Evolutionary conservation across 1,139 yeast genomes (phyloP), one percentile per base, ranked within the genome.

Genomic region (Kurtzmaniella quercitrusa): DNA sequence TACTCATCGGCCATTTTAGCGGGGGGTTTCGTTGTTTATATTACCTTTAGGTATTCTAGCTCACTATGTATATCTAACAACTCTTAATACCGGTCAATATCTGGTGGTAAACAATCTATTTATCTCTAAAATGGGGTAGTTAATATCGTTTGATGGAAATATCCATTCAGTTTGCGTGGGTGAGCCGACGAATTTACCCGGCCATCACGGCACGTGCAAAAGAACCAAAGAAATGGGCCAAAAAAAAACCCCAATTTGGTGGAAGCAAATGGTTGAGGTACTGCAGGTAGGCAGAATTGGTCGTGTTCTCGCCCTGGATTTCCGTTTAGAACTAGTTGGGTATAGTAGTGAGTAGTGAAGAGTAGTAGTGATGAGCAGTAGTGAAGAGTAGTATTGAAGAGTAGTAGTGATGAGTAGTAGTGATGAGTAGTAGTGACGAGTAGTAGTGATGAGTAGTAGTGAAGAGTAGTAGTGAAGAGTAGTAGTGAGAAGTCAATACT

Each of bases 1-100:
- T 39, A 39, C 41, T 31, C 33, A 14, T 39, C 33, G 21, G 41
- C 31, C 41, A 39, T 39, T 27, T 27, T 27, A 27, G 31, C 31
- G 14, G 31, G 5, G n/a, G 31, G 5, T 27, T 27, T 27, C 14
- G 12, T n/a, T 11, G 31, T 27, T n/a, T 11, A n/a, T 27, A 11
- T n/a, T 11, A 27, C 31, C 14, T n/a, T 12, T 10, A 11, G 14
- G 31, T 3, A 11, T 27, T 27, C 31, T 27, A 11, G 14, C 3
- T 27, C n/a, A 12, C 4, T 27, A 12, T 27, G 14, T 27, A 27
- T 27, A 27, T 27, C 31, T 27, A 12, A 4, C n/a, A 27, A 12
- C 14, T 6, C 14, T 4, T 27, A n/a, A 5, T 11, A 27, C 14
- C 31, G 31, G 31, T 27, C 31, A 27, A 27, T 27, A 27, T 10